Conservation (phyloP, 331 rosid species). For the Phaseolus coccineus region DNA sequence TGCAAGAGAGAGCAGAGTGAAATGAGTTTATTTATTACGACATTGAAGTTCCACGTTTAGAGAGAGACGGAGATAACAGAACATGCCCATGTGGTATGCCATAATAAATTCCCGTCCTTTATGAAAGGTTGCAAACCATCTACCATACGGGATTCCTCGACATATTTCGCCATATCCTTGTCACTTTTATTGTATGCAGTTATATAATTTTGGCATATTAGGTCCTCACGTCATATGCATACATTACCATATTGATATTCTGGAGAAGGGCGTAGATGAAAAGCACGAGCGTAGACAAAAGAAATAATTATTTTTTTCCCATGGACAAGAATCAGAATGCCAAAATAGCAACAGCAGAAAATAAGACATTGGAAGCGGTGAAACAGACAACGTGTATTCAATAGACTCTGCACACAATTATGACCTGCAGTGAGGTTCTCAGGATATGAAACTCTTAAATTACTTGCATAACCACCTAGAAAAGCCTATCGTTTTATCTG, state of each 20-base stretch:
- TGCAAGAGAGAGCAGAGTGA: conserved; percentile 40
- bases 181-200: conserved; percentile 22
- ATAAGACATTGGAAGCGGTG: conserved; percentile 33
- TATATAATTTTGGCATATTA: conserved; percentile 15
- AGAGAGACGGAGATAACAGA: conserved; percentile 33
- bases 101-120: conserved; percentile 37
- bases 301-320: conserved; percentile 4
- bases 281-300: conserved; percentile 18
- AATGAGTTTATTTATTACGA: conserved; percentile 40
- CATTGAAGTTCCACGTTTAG: conserved; percentile 40
- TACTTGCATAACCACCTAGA: neutral
- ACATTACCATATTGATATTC: conserved; percentile 33
- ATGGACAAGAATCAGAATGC: conserved; percentile 2
- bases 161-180: conserved; percentile 35
- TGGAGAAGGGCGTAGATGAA: conserved; percentile 24
- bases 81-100: conserved; percentile 54
- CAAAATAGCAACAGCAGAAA: conserved; percentile 22
- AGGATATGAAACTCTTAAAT: neutral
- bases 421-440: conserved; percentile 6
- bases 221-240: conserved; percentile 24
- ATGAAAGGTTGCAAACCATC: conserved; percentile 33
- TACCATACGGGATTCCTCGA: conserved; percentile 31
- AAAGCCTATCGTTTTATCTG: neutral
- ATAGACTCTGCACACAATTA: conserved; percentile 34
- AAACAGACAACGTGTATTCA: conserved; percentile 36